phyloP scores from a whole-genome alignment of 2,329 filamentous ascomycete genomes.

The Monosporascus sp. region DNA sequence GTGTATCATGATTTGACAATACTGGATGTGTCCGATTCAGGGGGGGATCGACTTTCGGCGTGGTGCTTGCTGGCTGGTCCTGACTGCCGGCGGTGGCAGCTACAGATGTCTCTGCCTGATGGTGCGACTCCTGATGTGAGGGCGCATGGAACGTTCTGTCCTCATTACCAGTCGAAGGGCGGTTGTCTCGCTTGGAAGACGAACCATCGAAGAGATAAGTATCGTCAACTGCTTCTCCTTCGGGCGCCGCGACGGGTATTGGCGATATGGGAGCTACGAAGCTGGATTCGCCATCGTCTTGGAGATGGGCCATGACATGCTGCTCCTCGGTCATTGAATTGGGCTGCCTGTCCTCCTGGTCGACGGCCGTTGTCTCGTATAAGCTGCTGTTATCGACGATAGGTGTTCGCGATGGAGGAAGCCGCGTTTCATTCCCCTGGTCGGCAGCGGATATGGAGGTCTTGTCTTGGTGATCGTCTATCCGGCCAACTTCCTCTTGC shows the following conservation, averaged over 20 bases:
- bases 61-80: background rate
- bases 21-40: background rate
- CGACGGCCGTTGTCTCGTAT: slow-evolving; percentile 21
- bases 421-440: background rate
- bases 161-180: slow-evolving; percentile 1
- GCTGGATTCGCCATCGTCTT: slow-evolving; percentile 63
- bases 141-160: too few species aligned
- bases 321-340: slow-evolving; percentile 48
- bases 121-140: background rate
- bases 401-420: background rate
- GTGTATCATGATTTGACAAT: background rate
- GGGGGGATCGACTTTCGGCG: background rate
- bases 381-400: slow-evolving; percentile 21
- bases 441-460: background rate
- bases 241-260: slow-evolving; percentile 37
- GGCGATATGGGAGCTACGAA: slow-evolving; percentile 56
- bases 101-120: background rate
- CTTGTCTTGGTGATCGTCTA: background rate
- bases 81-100: background rate
- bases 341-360: slow-evolving; percentile 31
- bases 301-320: slow-evolving; percentile 49
- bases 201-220: slow-evolving; percentile 52
- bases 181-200: slow-evolving; percentile 22
- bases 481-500: background rate
- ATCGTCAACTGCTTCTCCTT: slow-evolving; percentile 46